These are phyloP conservation scores for Malus hybrid DNA, from an alignment of 331 rosid genomes.

Conservation along the genomic window DNA sequence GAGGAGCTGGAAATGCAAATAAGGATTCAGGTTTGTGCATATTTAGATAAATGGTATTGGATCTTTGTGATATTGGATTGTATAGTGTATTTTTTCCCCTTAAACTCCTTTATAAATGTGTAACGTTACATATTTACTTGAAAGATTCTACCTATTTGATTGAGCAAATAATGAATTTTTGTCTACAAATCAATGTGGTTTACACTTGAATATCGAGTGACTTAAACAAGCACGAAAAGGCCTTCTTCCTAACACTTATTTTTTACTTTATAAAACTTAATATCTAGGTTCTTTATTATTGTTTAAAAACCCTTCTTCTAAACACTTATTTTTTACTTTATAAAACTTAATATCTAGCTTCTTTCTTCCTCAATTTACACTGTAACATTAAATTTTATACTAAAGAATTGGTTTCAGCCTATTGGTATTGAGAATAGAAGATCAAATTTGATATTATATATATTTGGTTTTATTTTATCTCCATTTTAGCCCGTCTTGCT, in stretches of 20 bases:
- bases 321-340: not conserved
- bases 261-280: not conserved
- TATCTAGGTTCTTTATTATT: too few relatives aligned
- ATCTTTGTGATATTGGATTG: not conserved
- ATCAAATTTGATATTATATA: too few relatives aligned
- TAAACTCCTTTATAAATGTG: not conserved
- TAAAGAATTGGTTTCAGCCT: not conserved
- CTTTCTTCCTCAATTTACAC: not conserved
- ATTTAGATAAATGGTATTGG: not conserved
- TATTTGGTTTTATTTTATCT: too few relatives aligned
- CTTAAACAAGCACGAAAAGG: not conserved
- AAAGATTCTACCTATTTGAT: not conserved
- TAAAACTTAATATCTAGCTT: too few relatives aligned
- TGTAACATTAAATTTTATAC: not conserved
- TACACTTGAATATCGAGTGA: not conserved
- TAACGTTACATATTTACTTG: not conserved
- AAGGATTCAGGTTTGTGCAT: constrained; percentile 43
- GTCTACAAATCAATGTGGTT: not conserved
- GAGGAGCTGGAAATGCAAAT: constrained; percentile 32
- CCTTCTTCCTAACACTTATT: not conserved
- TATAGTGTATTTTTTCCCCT: not conserved
- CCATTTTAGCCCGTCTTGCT: too few relatives aligned
- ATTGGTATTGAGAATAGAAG: too few relatives aligned
- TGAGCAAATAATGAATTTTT: not conserved
- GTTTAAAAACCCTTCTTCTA: not conserved